A percentile compares a stretch with the other conserved stretches of the same genome.
Conservation (phyloP, 2,329 filamentous ascomycete species). For the Herpotrichia juniperi region DNA sequence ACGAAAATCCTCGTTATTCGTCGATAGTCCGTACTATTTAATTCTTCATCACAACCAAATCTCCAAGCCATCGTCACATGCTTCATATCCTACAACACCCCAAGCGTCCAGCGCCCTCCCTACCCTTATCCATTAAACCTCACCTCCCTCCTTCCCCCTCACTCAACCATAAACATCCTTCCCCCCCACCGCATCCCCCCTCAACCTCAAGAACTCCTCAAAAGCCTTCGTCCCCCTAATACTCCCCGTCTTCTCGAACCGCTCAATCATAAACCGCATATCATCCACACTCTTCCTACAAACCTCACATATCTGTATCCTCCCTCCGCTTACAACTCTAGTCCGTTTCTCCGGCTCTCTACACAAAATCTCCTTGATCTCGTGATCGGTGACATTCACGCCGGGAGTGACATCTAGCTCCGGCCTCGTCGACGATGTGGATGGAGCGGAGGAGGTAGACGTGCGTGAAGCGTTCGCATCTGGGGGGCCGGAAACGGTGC, state of each 20-base stretch:
- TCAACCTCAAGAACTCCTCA: conserved; percentile 34
- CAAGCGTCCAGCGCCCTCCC: too few species aligned
- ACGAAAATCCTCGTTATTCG: too few species aligned
- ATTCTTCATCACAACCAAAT: too few species aligned
- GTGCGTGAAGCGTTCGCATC: neutral
- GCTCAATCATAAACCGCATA: conserved; percentile 38
- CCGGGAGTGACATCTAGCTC: neutral
- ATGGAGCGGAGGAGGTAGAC: conserved; percentile 5
- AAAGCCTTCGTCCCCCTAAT: conserved; percentile 36
- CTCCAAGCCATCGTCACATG: too few species aligned
- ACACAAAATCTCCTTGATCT: conserved; percentile 29
- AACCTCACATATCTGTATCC: conserved; percentile 35
- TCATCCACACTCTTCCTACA: conserved; percentile 33
- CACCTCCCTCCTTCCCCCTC: conserved; percentile 4
- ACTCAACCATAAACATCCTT: conserved; percentile 14
- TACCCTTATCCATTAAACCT: too few species aligned
- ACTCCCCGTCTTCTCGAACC: conserved; percentile 38
- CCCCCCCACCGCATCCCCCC: conserved; percentile 22
- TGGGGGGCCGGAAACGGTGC: conserved; percentile 3
- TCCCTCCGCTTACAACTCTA: conserved; percentile 22
- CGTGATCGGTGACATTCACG: conserved; percentile 19
- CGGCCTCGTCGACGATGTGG: neutral
- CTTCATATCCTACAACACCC: too few species aligned
- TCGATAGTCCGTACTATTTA: too few species aligned
- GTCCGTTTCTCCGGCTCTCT: conserved; percentile 22